Base-by-base conservation (phyloP, 768 basidiomycete species). In the Suillus sp. region DNA sequence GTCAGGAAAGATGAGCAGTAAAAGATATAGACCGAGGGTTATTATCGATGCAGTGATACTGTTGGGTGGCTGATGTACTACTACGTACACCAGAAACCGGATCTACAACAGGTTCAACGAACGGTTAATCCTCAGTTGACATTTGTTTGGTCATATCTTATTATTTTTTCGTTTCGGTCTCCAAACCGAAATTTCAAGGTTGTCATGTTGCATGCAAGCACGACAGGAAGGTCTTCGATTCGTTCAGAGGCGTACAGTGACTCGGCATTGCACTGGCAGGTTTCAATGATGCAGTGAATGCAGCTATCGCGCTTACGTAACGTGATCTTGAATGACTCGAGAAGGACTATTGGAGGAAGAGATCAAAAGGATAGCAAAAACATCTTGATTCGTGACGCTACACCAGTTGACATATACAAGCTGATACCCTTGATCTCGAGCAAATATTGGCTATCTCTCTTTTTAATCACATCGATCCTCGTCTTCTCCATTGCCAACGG, bases 91-190 rank as follows among this genome's bases (percentile, higher is more conserved):
- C 27, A 63, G 35, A 63, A 47, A 60, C 22, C 11, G 6, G 20
- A 20, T 32, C 45, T 42, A 34, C 48, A 50, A 57, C 34, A 2
- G 27, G 8, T 55, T 50, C 54, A 32, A 35, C 54, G 30, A 62
- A 64, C 50, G 25, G 25, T 53, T 35, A 48, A 38, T 40, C 14
- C 32, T 40, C 40, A 71, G 18, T 76, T 73, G 75, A 22, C 34
- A 3, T n/a, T 63, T 76, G 48, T 75, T 75, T 76, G 38, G 14
- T 35, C 60, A n/a, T 60, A 55, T 65, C 27, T 32, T 3, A 40
- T 59, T 30, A 20, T 40, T 50, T 43, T 58, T 58, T 54, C 38
- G 3, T 25, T 25, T 48, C 7, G 43, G n/a, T 62, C 53, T 30
- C 42, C 22, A 27, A 27, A 20, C 0, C 40, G 18, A 55, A 30